Percentiles rank a stretch among this genome's conserved stretches.
phyloP scores from a whole-genome alignment of 441 rosid genomes.

The Aquilaria agallochum region DNA sequence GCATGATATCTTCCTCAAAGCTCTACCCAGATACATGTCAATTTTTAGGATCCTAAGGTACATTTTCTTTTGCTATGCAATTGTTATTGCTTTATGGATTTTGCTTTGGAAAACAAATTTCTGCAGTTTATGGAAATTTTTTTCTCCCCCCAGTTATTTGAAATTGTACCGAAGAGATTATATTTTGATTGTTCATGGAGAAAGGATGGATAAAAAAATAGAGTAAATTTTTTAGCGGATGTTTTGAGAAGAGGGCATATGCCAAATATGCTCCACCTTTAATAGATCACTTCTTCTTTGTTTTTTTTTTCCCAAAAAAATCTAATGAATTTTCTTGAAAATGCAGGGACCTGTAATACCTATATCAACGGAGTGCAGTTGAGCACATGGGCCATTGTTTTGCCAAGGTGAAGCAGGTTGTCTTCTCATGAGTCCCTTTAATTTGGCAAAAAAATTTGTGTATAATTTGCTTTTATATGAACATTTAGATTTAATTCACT shows the following conservation, averaged over 20 bases:
- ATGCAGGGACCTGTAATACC: conserved; percentile 20
- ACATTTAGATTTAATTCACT: neutral
- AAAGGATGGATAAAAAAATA: neutral
- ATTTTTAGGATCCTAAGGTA: conserved; percentile 15
- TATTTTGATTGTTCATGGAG: neutral
- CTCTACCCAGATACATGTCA: conserved; percentile 3
- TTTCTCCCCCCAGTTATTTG: neutral
- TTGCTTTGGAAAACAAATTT: conserved; percentile 2
- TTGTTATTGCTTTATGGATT: conserved; percentile 19
- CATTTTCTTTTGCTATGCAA: neutral
- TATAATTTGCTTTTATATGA: no score
- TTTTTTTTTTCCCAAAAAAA: neutral
- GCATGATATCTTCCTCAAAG: conserved; percentile 12
- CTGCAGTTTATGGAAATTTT: neutral
- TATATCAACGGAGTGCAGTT: conserved; percentile 17
- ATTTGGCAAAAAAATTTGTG: no score
- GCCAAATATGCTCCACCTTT: no score
- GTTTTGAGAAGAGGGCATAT: no score
- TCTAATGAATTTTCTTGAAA: conserved; percentile 7
- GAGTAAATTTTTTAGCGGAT: neutral
- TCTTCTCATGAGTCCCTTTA: neutral
- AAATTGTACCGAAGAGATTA: neutral
- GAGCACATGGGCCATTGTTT: conserved; percentile 37
- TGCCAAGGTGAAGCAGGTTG: conserved; percentile 24
- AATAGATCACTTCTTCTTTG: no score